Base-by-base conservation (phyloP, 1,284 basidiomycete genomes). In the Cystodermella granulosa region DNA sequence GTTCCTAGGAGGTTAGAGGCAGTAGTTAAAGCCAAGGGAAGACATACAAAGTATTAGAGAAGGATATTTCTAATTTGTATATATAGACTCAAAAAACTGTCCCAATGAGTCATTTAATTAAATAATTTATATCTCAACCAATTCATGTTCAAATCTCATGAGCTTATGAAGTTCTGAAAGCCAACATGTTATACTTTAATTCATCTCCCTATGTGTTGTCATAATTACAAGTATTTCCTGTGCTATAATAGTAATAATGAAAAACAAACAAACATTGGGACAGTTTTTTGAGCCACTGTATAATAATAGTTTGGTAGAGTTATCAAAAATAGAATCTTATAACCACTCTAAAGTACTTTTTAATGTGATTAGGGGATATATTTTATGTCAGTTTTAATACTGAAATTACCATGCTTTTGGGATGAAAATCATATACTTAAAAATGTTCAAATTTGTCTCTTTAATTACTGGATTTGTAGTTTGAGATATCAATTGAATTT, bases 41-140 rank as follows among this genome's bases (percentile, higher is more conserved):
- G 26, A 8, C n/a, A n/a, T 31, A 31, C 26, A 31, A 31, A 31
- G n/a, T 31, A 31, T n/a, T 31, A 31, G n/a, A n/a, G n/a, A n/a
- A n/a, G n/a, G n/a, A n/a, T n/a, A n/a, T n/a, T n/a, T n/a, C n/a
- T n/a, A n/a, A n/a, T n/a, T n/a, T n/a, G n/a, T n/a, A n/a, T n/a
- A n/a, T n/a, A n/a, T 22, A 37, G 31, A 28, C 38, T 47, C 39
- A 43, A 39, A 49, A 40, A 49, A 49, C 43, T 49, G 47, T 41
- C 47, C 43, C 43, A 49, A 45, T 49, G 26, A 45, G 24, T 35
- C 20, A 49, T 45, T 40, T 40, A 45, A 45, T 45, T 40, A 35
- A 24, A 21, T 20, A 21, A 22, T 35, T 45, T 45, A 38, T 45
- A 35, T 38, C 24, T 4, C 20, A 24, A 36, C 39, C 23, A 24